These are phyloP conservation scores for Rhodotorula sp. DNA, from an alignment of 1,284 basidiomycete genomes.

Conservation along the genomic window DNA sequence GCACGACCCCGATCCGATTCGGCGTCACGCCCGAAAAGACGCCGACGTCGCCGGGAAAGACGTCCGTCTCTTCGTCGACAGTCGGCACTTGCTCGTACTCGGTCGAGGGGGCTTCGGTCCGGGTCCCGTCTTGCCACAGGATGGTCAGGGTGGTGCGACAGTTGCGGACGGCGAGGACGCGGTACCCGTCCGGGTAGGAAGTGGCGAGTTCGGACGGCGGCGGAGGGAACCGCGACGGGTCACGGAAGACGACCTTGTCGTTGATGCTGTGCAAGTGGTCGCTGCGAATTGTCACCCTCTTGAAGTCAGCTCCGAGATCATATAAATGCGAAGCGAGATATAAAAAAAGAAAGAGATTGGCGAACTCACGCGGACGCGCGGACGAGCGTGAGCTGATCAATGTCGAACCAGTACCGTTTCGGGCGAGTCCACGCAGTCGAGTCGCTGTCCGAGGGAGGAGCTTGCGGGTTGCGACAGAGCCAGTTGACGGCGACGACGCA, in stretches of 20 bases:
- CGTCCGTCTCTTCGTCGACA: slow-evolving; percentile 51
- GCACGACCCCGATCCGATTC: slow-evolving; percentile 70
- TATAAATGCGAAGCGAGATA: too few species aligned
- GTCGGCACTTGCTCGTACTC: slow-evolving; percentile 72
- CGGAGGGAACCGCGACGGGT: slow-evolving; percentile 18
- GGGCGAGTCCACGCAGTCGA: slow-evolving; percentile 64
- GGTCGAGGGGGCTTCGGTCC: slow-evolving; percentile 60
- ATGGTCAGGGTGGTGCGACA: slow-evolving; percentile 69
- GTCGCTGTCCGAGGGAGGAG: slow-evolving; percentile 52
- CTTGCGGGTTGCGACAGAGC: slow-evolving; percentile 85
- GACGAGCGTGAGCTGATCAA: slow-evolving; percentile 57
- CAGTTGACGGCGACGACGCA: slow-evolving; percentile 78
- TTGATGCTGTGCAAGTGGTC: slow-evolving; percentile 48
- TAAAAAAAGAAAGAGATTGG: slow-evolving; percentile 51
- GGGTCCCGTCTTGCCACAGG: slow-evolving; percentile 82
- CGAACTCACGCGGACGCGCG: slow-evolving; percentile 51
- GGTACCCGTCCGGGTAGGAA: slow-evolving; percentile 53
- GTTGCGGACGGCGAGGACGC: slow-evolving; percentile 65
- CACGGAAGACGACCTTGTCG: slow-evolving; percentile 45
- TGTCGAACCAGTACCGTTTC: slow-evolving; percentile 69
- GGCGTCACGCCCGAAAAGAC: slow-evolving; percentile 70
- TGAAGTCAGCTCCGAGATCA: too few species aligned
- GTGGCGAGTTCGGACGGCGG: slow-evolving; percentile 56
- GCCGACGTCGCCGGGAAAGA: slow-evolving; percentile 76
- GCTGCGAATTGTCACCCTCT: slow-evolving; percentile 8